Percentiles rank a stretch among this genome's conserved stretches.
Conservation (phyloP, 2,329 filamentous ascomycete species). For the Trichoderma gracile region DNA sequence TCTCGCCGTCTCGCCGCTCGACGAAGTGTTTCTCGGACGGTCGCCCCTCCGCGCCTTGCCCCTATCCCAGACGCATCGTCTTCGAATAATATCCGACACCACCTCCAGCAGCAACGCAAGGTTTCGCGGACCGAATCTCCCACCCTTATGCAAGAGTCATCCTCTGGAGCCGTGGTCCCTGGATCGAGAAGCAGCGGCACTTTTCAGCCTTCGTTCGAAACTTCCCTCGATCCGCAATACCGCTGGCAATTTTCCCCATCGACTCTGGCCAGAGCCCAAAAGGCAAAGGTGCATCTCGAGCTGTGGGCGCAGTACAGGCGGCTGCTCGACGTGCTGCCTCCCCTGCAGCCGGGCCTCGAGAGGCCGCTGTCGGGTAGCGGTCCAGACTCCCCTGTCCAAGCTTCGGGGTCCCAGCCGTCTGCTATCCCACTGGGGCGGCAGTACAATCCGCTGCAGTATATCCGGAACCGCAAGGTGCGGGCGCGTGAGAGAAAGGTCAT, state of each 20-base stretch:
- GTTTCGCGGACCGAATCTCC: slow-evolving; percentile 63
- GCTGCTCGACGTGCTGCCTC: slow-evolving; percentile 75
- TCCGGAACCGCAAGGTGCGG: slow-evolving; percentile 85
- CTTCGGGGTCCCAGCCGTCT: slow-evolving; percentile 33
- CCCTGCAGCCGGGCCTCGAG: slow-evolving; percentile 55
- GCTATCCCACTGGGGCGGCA: slow-evolving; percentile 59
- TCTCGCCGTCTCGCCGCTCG: slow-evolving; percentile 66
- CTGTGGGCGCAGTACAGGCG: slow-evolving; percentile 81
- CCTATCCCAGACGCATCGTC: slow-evolving; percentile 55
- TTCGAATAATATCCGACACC: slow-evolving; percentile 63
- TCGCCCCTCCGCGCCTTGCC: slow-evolving; percentile 51
- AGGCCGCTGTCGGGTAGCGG: slow-evolving; percentile 46
- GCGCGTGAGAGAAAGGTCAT: slow-evolving; percentile 74
- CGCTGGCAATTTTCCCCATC: slow-evolving; percentile 73
- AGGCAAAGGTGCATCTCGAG: slow-evolving; percentile 82
- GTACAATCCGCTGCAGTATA: slow-evolving; percentile 91
- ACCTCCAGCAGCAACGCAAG: slow-evolving; percentile 70
- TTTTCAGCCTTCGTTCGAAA: slow-evolving; percentile 51
- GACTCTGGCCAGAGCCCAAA: slow-evolving; percentile 79
- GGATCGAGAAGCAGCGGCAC: slow-evolving; percentile 46
- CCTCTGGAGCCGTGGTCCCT: slow-evolving; percentile 45
- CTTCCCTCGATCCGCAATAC: slow-evolving; percentile 47
- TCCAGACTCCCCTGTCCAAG: slow-evolving; percentile 43
- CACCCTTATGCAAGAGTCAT: slow-evolving; percentile 46
- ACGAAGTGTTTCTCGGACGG: slow-evolving; percentile 54